These are phyloP conservation scores for Cyberlindnera petersonii DNA, from an alignment of 805 yeast genomes.

Conservation along the genomic window DNA sequence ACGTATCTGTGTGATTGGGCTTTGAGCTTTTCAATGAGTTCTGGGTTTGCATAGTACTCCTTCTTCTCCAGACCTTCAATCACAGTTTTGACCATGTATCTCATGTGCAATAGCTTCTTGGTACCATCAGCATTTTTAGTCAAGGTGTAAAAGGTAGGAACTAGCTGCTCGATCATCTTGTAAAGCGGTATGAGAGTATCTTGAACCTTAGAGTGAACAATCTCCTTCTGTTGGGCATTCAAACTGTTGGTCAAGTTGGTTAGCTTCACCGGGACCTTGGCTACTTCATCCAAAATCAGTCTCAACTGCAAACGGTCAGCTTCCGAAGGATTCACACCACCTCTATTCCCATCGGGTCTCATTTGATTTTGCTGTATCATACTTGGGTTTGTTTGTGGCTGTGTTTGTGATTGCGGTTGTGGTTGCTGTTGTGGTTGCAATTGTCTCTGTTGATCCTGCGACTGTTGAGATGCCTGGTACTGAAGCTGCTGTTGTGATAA, in stretches of 20 bases:
- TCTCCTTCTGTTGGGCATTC: slow-evolving; percentile 59
- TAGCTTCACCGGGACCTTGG: slow-evolving; percentile 59
- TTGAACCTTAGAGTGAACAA: slow-evolving; percentile 51
- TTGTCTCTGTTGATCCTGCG: slow-evolving; percentile 11
- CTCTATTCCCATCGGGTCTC: background rate
- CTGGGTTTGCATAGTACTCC: slow-evolving; percentile 67
- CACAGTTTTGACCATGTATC: slow-evolving; percentile 73
- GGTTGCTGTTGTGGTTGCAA: slow-evolving; percentile 5
- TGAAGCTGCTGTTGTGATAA: slow-evolving; percentile 21
- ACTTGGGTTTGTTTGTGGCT: slow-evolving; percentile 13
- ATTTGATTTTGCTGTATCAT: too few species aligned
- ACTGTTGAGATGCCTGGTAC: slow-evolving; percentile 8
- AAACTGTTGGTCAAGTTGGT: slow-evolving; percentile 62
- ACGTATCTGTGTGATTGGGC: slow-evolving; percentile 71
- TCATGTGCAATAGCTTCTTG: slow-evolving; percentile 69
- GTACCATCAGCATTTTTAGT: slow-evolving; percentile 76
- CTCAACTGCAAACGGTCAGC: slow-evolving; percentile 61
- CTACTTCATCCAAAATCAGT: slow-evolving; percentile 64
- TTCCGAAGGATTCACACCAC: slow-evolving; percentile 39
- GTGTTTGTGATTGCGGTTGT: slow-evolving; percentile 7
- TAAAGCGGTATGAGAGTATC: slow-evolving; percentile 49
- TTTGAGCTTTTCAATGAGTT: slow-evolving; percentile 63
- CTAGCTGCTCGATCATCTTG: slow-evolving; percentile 67
- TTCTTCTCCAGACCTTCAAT: slow-evolving; percentile 64
- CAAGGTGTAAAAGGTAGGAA: slow-evolving; percentile 72